A percentile compares a stretch with the other conserved stretches of the same genome.
Evolutionary conservation across 78 protist species (phyloP).

Genomic region (slime mould (Dictyostelium discoideum)): DNA sequence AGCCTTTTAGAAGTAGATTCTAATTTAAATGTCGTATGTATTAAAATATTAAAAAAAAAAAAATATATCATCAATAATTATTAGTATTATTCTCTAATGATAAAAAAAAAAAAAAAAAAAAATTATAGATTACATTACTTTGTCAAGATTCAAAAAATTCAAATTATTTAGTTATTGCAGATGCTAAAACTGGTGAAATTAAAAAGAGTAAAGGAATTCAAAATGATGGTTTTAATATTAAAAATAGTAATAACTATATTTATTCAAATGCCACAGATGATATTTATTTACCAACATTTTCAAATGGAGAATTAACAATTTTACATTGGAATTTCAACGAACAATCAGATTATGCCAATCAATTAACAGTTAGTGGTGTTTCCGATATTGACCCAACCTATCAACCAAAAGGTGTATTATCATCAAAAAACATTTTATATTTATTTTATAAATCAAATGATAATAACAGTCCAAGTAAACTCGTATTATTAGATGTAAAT

Average conservation of each 20-base stretch:
- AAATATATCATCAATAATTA: no score
- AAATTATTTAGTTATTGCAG: not conserved
- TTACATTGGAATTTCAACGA: not conserved
- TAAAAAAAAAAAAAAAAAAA: no score
- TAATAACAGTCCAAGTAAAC: not conserved
- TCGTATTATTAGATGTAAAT: not conserved
- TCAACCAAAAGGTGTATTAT: not conserved
- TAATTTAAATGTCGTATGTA: not conserved
- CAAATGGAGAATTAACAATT: not conserved
- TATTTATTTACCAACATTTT: not conserved
- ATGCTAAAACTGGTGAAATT: not conserved
- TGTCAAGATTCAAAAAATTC: not conserved
- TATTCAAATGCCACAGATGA: not conserved
- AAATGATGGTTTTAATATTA: not conserved
- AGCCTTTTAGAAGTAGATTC: not conserved
- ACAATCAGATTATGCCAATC: not conserved
- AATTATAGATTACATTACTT: not conserved
- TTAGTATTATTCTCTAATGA: no score
- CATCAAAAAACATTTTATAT: not conserved
- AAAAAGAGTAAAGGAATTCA: not conserved
- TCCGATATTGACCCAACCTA: not conserved
- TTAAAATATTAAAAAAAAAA: no score
- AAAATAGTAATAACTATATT: not conserved
- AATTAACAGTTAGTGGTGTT: not conserved
- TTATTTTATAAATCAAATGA: not conserved